A percentile compares a stretch with the other conserved stretches of the same genome.
Evolutionary conservation across 2,329 filamentous ascomycete genomes (phyloP).

Genomic region (Talaromyces atroroseus): DNA sequence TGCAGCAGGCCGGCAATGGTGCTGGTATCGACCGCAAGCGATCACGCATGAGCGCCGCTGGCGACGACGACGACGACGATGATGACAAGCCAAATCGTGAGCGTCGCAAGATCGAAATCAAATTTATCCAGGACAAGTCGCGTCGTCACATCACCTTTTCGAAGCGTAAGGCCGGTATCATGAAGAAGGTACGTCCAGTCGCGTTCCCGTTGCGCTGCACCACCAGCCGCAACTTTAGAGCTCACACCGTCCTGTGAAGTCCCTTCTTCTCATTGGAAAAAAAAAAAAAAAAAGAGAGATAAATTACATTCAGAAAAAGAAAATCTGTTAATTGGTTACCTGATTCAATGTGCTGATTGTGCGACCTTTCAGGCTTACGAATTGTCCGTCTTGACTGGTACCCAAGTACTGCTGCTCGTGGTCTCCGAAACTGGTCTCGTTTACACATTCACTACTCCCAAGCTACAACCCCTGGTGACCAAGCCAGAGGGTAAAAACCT

Average conservation of each 20-base stretch:
- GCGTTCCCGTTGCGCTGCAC: constrained; percentile 11
- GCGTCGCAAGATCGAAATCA: constrained; percentile 99
- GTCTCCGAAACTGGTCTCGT: constrained; percentile 96
- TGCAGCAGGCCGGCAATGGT: constrained; percentile 59
- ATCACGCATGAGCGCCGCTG: constrained; percentile 66
- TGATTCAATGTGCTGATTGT: constrained; percentile 13
- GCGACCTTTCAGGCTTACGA: constrained; percentile 71
- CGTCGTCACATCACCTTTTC: constrained; percentile 99
- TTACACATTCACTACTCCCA: constrained; percentile 97
- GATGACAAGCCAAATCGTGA: constrained; percentile 97
- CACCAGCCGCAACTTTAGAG: neutral
- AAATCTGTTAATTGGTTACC: constrained; percentile 4
- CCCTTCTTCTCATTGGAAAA: neutral
- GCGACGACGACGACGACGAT: constrained; percentile 94
- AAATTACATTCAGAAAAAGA: neutral
- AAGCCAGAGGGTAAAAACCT: constrained; percentile 99
- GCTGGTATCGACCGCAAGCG: constrained; percentile 69
- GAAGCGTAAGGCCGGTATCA: constrained; percentile 98
- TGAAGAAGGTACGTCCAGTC: constrained; percentile 83
- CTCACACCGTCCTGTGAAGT: neutral
- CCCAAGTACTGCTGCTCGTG: constrained; percentile 91
- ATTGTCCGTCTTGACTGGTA: constrained; percentile 92
- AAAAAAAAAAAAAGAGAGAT: neutral
- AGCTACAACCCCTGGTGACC: constrained; percentile 94
- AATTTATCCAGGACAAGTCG: constrained; percentile 99